Evolutionary conservation across 1,284 basidiomycete genomes (phyloP).

Genomic region (Ceratobasidium sp.): DNA sequence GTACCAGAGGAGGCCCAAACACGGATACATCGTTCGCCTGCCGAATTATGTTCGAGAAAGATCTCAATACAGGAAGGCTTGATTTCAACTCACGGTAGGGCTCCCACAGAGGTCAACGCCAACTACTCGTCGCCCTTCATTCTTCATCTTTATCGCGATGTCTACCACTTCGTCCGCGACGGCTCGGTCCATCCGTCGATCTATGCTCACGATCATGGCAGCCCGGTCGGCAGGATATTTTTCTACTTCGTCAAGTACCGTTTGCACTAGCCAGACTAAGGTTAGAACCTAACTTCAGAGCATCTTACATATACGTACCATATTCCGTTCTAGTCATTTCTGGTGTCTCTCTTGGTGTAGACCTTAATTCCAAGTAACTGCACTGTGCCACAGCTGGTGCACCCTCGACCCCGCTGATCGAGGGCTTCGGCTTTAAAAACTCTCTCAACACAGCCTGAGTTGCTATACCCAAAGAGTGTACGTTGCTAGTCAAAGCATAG

Average conservation of each 20-base stretch:
- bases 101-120: slow-evolving; percentile 84
- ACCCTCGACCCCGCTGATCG: slow-evolving; percentile 46
- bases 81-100: slow-evolving; percentile 55
- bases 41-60: neutral
- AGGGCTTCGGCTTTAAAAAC: slow-evolving; percentile 57
- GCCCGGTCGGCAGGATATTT: slow-evolving; percentile 59
- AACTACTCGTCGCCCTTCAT: slow-evolving; percentile 68
- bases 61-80: neutral
- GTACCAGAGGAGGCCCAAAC: slow-evolving; percentile 62
- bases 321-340: slow-evolving; percentile 41
- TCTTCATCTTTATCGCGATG: slow-evolving; percentile 63
- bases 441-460: slow-evolving; percentile 67
- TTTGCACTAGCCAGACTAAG: slow-evolving; percentile 64
- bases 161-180: slow-evolving; percentile 64
- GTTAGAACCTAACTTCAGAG: slow-evolving; percentile 55
- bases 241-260: slow-evolving; percentile 72
- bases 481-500: slow-evolving; percentile 72
- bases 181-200: slow-evolving; percentile 65
- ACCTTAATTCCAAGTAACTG: slow-evolving; percentile 74
- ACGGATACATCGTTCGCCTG: slow-evolving; percentile 54
- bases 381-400: slow-evolving; percentile 57
- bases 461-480: slow-evolving; percentile 59
- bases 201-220: slow-evolving; percentile 74
- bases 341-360: slow-evolving; percentile 65
- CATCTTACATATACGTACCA: slow-evolving; percentile 2